Evolutionary conservation across 1,284 basidiomycete genomes (phyloP).

Genomic region (Cryptococcus neoformans): DNA sequence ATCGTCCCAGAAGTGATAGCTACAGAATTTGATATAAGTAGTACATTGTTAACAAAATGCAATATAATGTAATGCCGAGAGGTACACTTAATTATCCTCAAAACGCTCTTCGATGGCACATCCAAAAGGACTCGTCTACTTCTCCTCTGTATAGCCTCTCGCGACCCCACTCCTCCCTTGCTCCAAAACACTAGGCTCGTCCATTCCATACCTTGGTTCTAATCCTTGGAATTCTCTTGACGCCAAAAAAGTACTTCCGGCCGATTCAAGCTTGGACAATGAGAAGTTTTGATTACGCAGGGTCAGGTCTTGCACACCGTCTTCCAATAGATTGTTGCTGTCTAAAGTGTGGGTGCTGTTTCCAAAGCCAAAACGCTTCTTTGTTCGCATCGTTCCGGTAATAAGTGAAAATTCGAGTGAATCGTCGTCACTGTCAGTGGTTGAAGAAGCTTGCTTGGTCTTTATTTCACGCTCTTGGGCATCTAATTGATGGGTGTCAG

Average conservation of each 20-base stretch:
- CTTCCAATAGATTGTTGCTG: too few relatives aligned
- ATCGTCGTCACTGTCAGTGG: conserved; percentile 50
- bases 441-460: background rate
- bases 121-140: conserved; percentile 4
- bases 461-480: conserved; percentile 11
- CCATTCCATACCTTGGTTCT: conserved; percentile 73
- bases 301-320: conserved; percentile 49
- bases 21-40: too few relatives aligned
- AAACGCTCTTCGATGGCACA: too few relatives aligned
- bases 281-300: conserved; percentile 62
- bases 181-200: conserved; percentile 76
- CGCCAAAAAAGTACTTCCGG: conserved; percentile 59
- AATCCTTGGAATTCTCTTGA: conserved; percentile 69
- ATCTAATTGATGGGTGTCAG: background rate
- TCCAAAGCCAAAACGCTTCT: conserved; percentile 19
- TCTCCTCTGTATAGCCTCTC: conserved; percentile 65
- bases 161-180: conserved; percentile 89
- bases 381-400: conserved; percentile 79
- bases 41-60: too few relatives aligned
- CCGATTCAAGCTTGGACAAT: conserved; percentile 61
- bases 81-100: too few relatives aligned
- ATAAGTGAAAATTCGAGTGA: conserved; percentile 79
- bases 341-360: background rate
- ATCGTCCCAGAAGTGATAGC: too few relatives aligned
- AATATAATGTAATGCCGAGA: too few relatives aligned